phyloP scores from a whole-genome alignment of 2,329 filamentous ascomycete genomes.

The Blastomyces percursus region DNA sequence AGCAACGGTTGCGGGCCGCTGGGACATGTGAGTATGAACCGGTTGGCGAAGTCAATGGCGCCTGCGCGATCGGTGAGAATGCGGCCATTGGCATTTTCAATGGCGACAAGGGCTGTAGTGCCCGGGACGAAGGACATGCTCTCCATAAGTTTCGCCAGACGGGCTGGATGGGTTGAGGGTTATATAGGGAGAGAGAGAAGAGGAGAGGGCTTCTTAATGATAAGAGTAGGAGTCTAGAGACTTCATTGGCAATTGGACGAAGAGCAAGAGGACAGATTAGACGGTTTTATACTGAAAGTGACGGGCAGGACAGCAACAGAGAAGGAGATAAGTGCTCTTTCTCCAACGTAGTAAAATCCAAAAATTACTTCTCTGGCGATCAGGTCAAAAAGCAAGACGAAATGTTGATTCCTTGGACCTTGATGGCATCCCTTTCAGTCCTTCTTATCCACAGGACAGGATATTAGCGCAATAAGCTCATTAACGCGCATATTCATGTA shows the following conservation, averaged over 20 bases:
- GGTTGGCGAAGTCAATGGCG: not conserved
- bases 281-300: not conserved
- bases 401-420: not conserved
- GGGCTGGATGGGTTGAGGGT: not conserved
- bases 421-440: not conserved
- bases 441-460: not conserved
- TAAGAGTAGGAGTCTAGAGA: not conserved
- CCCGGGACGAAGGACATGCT: slow-evolving; percentile 5
- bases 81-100: slow-evolving; percentile 6
- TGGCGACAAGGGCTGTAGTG: not conserved
- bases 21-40: slow-evolving; percentile 4
- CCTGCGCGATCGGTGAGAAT: not conserved
- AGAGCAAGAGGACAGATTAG: not conserved
- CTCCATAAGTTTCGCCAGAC: not conserved
- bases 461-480: not conserved
- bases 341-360: too few relatives aligned
- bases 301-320: not conserved
- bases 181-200: not conserved
- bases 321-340: not conserved
- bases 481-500: not conserved
- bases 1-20: slow-evolving; percentile 1
- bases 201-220: not conserved
- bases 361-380: too few relatives aligned
- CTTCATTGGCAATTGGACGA: not conserved
- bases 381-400: not conserved